Evolutionary conservation across 2,329 filamentous ascomycete genomes (phyloP), one percentile per base, ranked within the genome.

Genomic region (Aspergillus texensis): DNA sequence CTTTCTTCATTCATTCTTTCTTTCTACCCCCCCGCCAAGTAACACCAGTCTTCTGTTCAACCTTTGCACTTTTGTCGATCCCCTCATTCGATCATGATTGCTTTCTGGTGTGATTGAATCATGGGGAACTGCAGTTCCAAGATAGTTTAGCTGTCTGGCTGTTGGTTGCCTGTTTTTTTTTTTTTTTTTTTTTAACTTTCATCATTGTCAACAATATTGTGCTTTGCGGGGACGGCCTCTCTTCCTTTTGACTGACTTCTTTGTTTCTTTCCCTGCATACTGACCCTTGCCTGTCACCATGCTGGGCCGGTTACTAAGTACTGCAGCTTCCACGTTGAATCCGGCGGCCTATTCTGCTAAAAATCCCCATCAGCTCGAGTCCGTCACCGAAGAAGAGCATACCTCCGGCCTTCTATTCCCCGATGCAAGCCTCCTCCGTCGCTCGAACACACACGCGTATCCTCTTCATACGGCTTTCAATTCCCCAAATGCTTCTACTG

Each of bases 321-420:
- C 75, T 19, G 78, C 79, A 48, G 79, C 79, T 16, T 79, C 79
- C 52, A 80, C 79, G 24, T 70, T 82, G 59, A 81, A 78, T 67
- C 76, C 79, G 21, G 71, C 78, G n/a, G 67, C 73, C 8, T 79
- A 80, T 63, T 73, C 74, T 46, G 70, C 74, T 50, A 76, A 78
- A 61, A 78, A 74, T 63, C 66, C 74, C 19, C 71, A 74, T 28
- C 76, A 77, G 34, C 76, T 81, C 24, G 81, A 83, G 67, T 83
- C 81, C 28, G 79, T 81, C 28, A 82, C 80, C 1, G 81, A 83
- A 65, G 81, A 83, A 67, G 80, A 81, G 65, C 81, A 83, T 66
- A 83, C 81, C 6, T 80, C 80, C 53, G 78, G 79, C 45, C 75
- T 83, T 53, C 72, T 83, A 59, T 83, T 82, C 65, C 81, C 81